These are phyloP conservation scores for Aphanomyces stellatus DNA, from an alignment of 352 stramenopile genomes.

Conservation along the genomic window DNA sequence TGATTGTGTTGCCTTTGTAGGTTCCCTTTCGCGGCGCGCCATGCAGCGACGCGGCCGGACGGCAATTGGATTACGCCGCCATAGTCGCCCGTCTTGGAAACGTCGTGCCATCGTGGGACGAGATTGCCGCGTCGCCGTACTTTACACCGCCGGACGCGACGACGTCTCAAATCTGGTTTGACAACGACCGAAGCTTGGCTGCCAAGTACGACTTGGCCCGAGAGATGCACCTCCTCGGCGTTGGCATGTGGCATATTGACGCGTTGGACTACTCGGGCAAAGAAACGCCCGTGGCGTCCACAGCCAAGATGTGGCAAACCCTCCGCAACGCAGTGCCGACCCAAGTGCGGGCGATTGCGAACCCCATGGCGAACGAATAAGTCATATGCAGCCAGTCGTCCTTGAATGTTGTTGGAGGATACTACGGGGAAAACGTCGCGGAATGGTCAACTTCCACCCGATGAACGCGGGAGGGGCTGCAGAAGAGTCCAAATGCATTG, in stretches of 20 bases:
- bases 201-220: conserved; percentile 49
- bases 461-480: too few species aligned
- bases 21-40: conserved; percentile 60
- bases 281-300: not conserved
- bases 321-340: not conserved
- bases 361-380: too few species aligned
- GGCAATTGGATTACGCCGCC: conserved; percentile 50
- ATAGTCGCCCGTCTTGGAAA: conserved; percentile 31
- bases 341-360: too few species aligned
- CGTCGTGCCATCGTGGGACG: conserved; percentile 37
- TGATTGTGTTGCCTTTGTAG: conserved; percentile 21
- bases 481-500: too few species aligned
- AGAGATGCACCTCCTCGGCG: conserved; percentile 40
- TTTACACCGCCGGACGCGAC: conserved; percentile 23
- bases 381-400: too few species aligned
- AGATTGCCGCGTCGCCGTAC: conserved; percentile 45
- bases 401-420: too few species aligned
- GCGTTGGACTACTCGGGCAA: conserved; percentile 45
- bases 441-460: too few species aligned
- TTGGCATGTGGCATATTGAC: conserved; percentile 80
- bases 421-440: too few species aligned
- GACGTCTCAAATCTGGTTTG: conserved; percentile 58
- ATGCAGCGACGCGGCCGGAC: conserved; percentile 64
- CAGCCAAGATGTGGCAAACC: conserved; percentile 1
- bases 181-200: conserved; percentile 47